Evolutionary conservation across 164 flowering plant species (phyloP), one percentile per base, ranked within the genome.

Genomic region (Umbilicus rupestris): DNA sequence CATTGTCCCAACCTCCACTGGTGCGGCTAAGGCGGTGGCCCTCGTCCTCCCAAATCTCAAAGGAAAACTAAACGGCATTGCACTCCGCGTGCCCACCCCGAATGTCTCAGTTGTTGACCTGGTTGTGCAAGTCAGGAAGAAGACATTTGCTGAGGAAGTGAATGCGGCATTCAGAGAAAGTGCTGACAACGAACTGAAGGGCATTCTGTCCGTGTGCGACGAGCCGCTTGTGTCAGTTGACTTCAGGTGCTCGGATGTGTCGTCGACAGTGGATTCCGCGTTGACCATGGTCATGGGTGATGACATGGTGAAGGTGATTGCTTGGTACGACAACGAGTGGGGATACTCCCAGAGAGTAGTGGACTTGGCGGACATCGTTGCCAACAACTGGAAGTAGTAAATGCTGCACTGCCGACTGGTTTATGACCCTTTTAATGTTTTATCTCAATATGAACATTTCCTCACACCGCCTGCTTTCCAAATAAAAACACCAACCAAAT

Each of bases 1-100:
- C 87, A 93, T 93, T 15, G 98, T 93, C 39, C 98, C 98, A 20
- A 93, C 98, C 0, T 93, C 98, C 24, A 93, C 97, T 0, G 98
- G 98, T 16, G 98, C 98, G 0, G 98, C 97, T 8, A 93, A 93
- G 79, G 98, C 98, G 0, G 98, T 93, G 67, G 92, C 98, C 24
- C 85, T 93, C 0, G 98, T 93, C 68, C 97, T 93, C 4, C 98
- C 98, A 4, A 66, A 69, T 22, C 88, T 93, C 68, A 93, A 93
- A 62, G 98, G 98, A 7, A 93, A 93, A 78, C 96, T 93, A 10
- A 62, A 62, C 24, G 65, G 65, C 20, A 62, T 62, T 17, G 65
- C 65, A 3, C 65, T 62, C 44, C 65, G 65, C 15, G 65, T 62
- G 42, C 65, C 65, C n/a, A 62, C 65, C 12, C 65, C 65, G 12